Percentiles rank a stretch among this genome's conserved stretches.
Conservation (phyloP, 108 stramenopile species). For the Nitzschia sp. region DNA sequence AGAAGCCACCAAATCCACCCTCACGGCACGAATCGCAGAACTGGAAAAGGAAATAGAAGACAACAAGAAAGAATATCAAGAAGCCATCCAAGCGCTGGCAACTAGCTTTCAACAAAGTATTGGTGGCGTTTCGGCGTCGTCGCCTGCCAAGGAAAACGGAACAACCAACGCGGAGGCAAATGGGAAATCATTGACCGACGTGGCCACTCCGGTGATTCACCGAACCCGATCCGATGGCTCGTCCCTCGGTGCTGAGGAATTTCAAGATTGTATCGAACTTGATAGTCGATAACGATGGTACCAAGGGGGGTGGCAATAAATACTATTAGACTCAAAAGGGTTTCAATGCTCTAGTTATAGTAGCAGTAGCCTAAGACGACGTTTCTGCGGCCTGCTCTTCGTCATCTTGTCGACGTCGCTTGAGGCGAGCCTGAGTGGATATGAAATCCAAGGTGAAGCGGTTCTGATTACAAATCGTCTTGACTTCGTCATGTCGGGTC, state of each 20-base stretch:
- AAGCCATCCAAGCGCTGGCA: constrained; percentile 8
- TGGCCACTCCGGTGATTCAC: not conserved
- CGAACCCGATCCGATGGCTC: not conserved
- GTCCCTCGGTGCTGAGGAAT: constrained; percentile 1
- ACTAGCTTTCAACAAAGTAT: constrained; percentile 4
- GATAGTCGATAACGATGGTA: too few relatives aligned
- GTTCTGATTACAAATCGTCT: constrained; percentile 77
- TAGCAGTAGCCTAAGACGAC: too few relatives aligned
- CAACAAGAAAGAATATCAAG: constrained; percentile 16
- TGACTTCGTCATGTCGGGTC: constrained; percentile 73
- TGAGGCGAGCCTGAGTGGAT: constrained; percentile 52
- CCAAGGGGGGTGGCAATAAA: too few relatives aligned
- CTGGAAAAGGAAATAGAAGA: constrained; percentile 7
- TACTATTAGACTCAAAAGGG: too few relatives aligned
- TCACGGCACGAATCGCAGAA: not conserved
- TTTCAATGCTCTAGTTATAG: too few relatives aligned
- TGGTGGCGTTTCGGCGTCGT: not conserved
- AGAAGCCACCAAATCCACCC: not conserved
- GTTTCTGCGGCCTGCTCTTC: not conserved
- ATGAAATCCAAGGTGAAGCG: constrained; percentile 82
- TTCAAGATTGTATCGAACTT: constrained; percentile 15
- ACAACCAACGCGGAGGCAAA: not conserved
- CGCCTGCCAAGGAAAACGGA: not conserved
- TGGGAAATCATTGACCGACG: not conserved
- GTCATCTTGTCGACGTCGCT: not conserved